These are phyloP conservation scores for Alternaria sp. DNA, from an alignment of 2,329 filamentous ascomycete genomes.

Conservation along the genomic window DNA sequence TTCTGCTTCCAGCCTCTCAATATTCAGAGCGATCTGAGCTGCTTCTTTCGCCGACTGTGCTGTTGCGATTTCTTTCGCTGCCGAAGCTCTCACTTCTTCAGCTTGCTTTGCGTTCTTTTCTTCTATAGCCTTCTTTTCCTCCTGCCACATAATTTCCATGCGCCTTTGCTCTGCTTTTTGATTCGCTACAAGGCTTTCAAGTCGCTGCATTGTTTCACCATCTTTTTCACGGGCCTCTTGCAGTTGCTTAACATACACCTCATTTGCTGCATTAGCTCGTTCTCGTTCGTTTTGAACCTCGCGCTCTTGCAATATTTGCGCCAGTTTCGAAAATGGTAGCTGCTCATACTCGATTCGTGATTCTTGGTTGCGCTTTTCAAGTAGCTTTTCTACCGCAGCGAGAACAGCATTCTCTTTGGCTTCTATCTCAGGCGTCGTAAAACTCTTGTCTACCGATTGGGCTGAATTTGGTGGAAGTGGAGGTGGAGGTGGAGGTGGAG, in stretches of 20 bases:
- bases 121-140: background rate
- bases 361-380: background rate
- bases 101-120: background rate
- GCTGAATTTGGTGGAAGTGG: no score
- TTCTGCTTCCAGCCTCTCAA: background rate
- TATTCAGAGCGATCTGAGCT: background rate
- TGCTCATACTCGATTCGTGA: background rate
- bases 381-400: background rate
- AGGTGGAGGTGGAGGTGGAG: no score
- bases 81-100: background rate
- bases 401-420: background rate
- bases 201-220: background rate
- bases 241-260: slow-evolving; percentile 8
- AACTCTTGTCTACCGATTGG: background rate
- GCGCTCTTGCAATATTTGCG: slow-evolving; percentile 17
- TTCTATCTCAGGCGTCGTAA: background rate
- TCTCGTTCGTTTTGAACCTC: slow-evolving; percentile 7
- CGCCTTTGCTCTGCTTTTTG: background rate
- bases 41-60: background rate
- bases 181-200: background rate
- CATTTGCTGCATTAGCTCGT: slow-evolving; percentile 3
- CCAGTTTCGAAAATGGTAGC: slow-evolving; percentile 13
- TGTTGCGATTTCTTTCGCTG: background rate
- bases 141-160: background rate
- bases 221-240: slow-evolving; percentile 1